These are phyloP conservation scores for Zostera marina DNA, from an alignment of 116 monocot genomes.

Conservation along the genomic window DNA sequence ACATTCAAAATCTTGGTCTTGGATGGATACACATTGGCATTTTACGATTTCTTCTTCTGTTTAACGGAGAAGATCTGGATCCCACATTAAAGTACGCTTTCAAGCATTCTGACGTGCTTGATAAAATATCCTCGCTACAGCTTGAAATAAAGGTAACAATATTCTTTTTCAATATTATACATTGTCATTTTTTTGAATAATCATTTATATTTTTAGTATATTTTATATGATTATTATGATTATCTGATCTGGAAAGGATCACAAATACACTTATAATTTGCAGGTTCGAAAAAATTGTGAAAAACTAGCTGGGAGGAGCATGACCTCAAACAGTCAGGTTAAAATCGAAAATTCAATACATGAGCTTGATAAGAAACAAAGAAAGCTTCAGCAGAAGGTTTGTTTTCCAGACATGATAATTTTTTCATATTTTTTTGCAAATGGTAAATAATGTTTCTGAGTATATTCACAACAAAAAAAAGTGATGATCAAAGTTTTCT, in stretches of 20 bases:
- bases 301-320: slow-evolving; percentile 19
- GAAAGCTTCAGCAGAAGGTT: slow-evolving; percentile 47
- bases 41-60: slow-evolving; percentile 55
- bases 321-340: not conserved
- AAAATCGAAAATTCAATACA: not conserved
- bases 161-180: not conserved
- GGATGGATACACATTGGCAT: slow-evolving; percentile 76
- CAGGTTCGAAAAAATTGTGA: slow-evolving; percentile 70
- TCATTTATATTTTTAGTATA: too few relatives aligned
- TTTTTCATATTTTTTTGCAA: not conserved
- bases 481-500: too few relatives aligned
- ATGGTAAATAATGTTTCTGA: too few relatives aligned
- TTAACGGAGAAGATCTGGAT: slow-evolving; percentile 36
- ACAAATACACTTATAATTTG: not conserved
- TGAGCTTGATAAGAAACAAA: slow-evolving; percentile 13
- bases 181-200: too few relatives aligned
- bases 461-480: too few relatives aligned
- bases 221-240: not conserved
- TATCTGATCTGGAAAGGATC: not conserved
- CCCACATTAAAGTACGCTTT: slow-evolving; percentile 50
- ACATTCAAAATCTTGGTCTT: slow-evolving; percentile 35
- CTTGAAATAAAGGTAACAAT: slow-evolving; percentile 75
- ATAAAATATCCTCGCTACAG: slow-evolving; percentile 50
- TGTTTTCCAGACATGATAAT: too few relatives aligned
- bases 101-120: slow-evolving; percentile 44